Evolutionary conservation across 371 early-diverging fungal genomes (phyloP).

Genomic region (Mortierella sp.): DNA sequence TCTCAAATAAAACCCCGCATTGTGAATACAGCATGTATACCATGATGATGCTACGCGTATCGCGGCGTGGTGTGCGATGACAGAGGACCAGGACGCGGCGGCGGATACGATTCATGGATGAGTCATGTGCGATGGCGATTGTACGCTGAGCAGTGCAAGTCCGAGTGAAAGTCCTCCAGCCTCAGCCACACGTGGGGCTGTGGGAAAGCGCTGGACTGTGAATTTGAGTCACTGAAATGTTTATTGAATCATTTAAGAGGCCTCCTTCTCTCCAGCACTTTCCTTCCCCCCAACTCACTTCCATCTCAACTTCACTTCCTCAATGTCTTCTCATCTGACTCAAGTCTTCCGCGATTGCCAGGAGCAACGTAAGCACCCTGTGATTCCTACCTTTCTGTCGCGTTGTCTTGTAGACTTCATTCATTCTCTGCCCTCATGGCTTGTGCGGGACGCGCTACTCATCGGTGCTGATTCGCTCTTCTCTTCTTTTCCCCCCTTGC

Average conservation of each 20-base stretch:
- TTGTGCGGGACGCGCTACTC: too few relatives aligned
- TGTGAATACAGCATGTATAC: too few relatives aligned
- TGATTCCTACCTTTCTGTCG: not conserved
- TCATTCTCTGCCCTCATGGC: not conserved
- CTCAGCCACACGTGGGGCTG: conserved; percentile 14
- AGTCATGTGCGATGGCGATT: too few relatives aligned
- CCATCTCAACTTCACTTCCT: not conserved
- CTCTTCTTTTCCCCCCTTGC: conserved; percentile 3
- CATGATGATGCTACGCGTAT: too few relatives aligned
- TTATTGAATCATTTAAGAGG: not conserved
- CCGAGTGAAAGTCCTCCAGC: too few relatives aligned
- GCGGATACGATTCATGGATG: too few relatives aligned
- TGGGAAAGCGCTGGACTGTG: conserved; percentile 8
- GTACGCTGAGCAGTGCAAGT: too few relatives aligned
- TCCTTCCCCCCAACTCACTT: not conserved
- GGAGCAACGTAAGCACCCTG: conserved; percentile 43
- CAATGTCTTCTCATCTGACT: conserved; percentile 52
- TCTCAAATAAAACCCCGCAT: too few relatives aligned
- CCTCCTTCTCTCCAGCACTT: conserved; percentile 5
- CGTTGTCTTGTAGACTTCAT: not conserved
- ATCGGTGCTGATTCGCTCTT: not conserved
- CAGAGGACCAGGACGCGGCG: too few relatives aligned
- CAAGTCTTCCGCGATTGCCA: conserved; percentile 54
- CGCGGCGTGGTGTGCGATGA: too few relatives aligned
- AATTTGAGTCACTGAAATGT: not conserved